Evolutionary conservation across 148 eudicot species (phyloP).

Genomic region (Agrostemma githago): DNA sequence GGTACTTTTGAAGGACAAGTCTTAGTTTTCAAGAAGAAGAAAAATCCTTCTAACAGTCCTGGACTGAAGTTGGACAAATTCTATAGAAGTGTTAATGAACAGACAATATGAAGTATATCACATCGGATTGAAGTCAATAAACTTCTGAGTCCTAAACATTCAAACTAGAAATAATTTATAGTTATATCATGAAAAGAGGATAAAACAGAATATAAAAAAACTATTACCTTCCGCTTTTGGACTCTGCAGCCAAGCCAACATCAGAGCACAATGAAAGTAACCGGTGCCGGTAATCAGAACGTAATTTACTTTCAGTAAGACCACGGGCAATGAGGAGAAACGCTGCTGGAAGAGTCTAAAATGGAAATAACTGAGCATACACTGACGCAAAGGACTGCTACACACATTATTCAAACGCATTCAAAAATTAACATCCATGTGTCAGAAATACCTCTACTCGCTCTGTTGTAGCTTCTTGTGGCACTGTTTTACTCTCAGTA

Average conservation of each 20-base stretch:
- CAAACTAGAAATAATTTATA: neutral
- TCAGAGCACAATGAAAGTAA: slow-evolving; percentile 93
- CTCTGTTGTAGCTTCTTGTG: slow-evolving; percentile 91
- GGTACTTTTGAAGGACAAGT: neutral
- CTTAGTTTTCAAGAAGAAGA: neutral
- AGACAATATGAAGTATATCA: too few relatives aligned
- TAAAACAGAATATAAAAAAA: neutral
- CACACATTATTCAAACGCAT: slow-evolving; percentile 8
- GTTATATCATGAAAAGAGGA: neutral
- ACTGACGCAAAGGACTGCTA: slow-evolving; percentile 10
- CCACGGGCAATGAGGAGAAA: slow-evolving; percentile 72
- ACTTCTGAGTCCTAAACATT: neutral
- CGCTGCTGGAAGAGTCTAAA: slow-evolving; percentile 97
- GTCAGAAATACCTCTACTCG: slow-evolving; percentile 78
- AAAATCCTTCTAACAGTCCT: neutral
- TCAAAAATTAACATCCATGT: slow-evolving; percentile 6
- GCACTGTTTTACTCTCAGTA: slow-evolving; percentile 80
- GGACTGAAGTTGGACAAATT: neutral
- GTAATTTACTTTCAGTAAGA: slow-evolving; percentile 56
- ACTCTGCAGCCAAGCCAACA: slow-evolving; percentile 98
- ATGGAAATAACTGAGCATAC: slow-evolving; percentile 55
- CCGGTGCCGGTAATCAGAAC: slow-evolving; percentile 88
- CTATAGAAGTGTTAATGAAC: too few relatives aligned
- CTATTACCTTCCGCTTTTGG: slow-evolving; percentile 87
- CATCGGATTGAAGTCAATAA: too few relatives aligned